phyloP scores from a whole-genome alignment of 345 rosid species.

The Leavenworthia alabamica region DNA sequence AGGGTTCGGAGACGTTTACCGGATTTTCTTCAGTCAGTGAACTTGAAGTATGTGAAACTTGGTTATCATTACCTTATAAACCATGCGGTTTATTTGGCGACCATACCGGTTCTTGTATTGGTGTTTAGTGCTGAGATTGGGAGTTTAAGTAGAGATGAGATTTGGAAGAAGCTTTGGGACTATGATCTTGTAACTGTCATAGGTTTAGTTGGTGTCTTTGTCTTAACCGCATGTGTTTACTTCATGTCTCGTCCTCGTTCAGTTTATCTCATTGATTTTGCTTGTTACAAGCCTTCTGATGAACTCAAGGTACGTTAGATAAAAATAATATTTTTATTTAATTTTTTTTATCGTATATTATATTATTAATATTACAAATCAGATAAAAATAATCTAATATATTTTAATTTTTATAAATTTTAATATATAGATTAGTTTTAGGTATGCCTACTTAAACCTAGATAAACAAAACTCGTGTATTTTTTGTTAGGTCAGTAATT shows the following conservation, averaged over 20 bases:
- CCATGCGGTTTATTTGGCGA: constrained; percentile 87
- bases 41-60: constrained; percentile 84
- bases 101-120: constrained; percentile 69
- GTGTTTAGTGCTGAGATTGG: constrained; percentile 88
- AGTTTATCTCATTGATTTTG: constrained; percentile 74
- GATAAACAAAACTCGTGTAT: not conserved
- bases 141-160: constrained; percentile 70
- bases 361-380: too few species aligned
- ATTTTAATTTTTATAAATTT: not conserved
- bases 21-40: constrained; percentile 90
- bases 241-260: constrained; percentile 84
- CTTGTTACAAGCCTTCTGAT: constrained; percentile 70
- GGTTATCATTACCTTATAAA: constrained; percentile 91
- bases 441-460: not conserved
- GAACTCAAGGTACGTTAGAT: constrained; percentile 85
- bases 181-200: constrained; percentile 74
- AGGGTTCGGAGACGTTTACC: constrained; percentile 87
- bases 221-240: constrained; percentile 65
- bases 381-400: not conserved
- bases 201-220: constrained; percentile 53
- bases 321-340: too few species aligned
- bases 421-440: not conserved
- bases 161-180: constrained; percentile 82
- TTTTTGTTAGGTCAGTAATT: not conserved
- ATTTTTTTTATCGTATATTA: too few species aligned